phyloP scores from a whole-genome alignment of 768 basidiomycete species.

The Infundibulicybe gibba region DNA sequence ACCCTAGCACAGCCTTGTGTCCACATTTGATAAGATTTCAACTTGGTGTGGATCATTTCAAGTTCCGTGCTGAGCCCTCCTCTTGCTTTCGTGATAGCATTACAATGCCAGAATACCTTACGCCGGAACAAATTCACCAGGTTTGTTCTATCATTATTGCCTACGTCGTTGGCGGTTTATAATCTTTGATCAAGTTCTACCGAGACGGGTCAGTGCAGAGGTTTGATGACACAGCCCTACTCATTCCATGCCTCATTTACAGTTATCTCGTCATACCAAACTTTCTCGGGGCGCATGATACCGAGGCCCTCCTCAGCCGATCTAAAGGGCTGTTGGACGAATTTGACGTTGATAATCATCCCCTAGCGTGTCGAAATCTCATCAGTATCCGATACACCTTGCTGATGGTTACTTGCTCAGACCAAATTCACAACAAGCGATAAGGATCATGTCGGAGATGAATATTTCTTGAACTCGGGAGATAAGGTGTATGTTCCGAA shows the following conservation, averaged over 20 bases:
- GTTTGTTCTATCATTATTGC: constrained; percentile 23
- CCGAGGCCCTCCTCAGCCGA: constrained; percentile 59
- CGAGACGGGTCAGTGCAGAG: constrained; percentile 45
- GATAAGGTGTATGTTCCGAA: constrained; percentile 72
- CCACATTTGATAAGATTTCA: constrained; percentile 10
- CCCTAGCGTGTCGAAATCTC: constrained; percentile 48
- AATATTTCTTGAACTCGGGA: constrained; percentile 89
- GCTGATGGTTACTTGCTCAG: constrained; percentile 30
- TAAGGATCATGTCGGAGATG: constrained; percentile 79
- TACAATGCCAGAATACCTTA: constrained; percentile 43
- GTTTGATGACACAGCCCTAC: neutral
- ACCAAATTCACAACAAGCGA: constrained; percentile 88
- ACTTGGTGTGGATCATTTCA: no score
- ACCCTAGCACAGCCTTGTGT: neutral
- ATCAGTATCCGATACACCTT: neutral
- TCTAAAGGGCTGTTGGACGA: constrained; percentile 75
- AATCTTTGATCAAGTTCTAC: constrained; percentile 40
- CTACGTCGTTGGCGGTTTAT: neutral
- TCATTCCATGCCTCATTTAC: neutral
- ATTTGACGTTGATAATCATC: constrained; percentile 77
- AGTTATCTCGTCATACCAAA: constrained; percentile 79
- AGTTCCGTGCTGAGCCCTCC: no score
- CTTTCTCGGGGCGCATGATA: constrained; percentile 64
- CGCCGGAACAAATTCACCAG: constrained; percentile 55
- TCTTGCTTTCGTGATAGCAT: no score